Evolutionary conservation across 2,329 filamentous ascomycete species (phyloP).

Genomic region (Trichophyton equinum): DNA sequence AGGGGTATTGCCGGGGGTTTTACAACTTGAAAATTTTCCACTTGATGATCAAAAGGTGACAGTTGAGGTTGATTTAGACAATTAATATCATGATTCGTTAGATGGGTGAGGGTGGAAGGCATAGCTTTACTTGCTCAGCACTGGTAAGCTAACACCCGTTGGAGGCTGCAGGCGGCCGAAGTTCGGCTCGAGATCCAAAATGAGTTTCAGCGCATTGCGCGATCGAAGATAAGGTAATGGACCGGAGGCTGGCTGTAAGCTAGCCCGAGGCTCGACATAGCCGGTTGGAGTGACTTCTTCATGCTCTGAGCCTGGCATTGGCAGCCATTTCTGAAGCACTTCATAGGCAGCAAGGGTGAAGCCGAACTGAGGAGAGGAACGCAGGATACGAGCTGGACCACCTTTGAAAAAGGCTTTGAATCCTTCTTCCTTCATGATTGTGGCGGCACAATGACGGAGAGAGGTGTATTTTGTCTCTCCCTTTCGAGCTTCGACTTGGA

Average conservation of each 20-base stretch:
- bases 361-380: constrained; percentile 93
- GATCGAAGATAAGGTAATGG: constrained; percentile 58
- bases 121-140: neutral
- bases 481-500: constrained; percentile 95
- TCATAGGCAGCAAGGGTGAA: constrained; percentile 96
- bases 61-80: neutral
- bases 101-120: neutral
- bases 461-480: constrained; percentile 81
- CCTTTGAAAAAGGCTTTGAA: constrained; percentile 98
- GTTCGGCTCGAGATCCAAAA: constrained; percentile 84
- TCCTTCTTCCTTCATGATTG: constrained; percentile 80
- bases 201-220: constrained; percentile 87
- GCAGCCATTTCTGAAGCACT: constrained; percentile 67
- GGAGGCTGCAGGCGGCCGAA: constrained; percentile 64
- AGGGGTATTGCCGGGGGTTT: neutral
- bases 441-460: constrained; percentile 70
- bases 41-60: neutral
- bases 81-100: constrained; percentile 4
- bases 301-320: constrained; percentile 55
- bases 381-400: constrained; percentile 83
- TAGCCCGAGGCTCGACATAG: constrained; percentile 50
- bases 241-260: constrained; percentile 50
- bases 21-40: neutral
- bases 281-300: constrained; percentile 45
- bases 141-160: constrained; percentile 18